Evolutionary conservation across 2,329 filamentous ascomycete genomes (phyloP), one percentile per base, ranked within the genome.

Genomic region (Fusarium udum): DNA sequence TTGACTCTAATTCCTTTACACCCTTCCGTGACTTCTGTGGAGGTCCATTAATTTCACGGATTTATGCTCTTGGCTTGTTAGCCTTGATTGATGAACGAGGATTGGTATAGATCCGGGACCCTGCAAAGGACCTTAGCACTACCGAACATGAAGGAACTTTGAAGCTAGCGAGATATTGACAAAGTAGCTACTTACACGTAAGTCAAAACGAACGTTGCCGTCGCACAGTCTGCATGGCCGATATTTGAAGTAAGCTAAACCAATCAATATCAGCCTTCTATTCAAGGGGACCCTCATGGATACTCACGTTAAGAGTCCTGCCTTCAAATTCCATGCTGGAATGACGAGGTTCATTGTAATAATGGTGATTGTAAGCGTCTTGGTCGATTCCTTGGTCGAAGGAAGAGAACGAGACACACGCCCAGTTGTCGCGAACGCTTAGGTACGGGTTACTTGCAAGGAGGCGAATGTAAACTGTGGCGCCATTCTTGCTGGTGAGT

Each of bases 1-100:
- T 34, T 26, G 6, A 15, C 3, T 15, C 0, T 4, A 20, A 2
- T 12, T 4, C 4, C 2, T 46, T 8, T 6, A 26, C 7, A 1
- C 11, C 7, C 8, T 32, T 8, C 9, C 4, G 16, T 20, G 12
- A 10, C 3, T 14, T 20, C 15, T 20, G 11, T 0, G 5, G 5
- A 22, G 16, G 18, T 2, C 18, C 10, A 16, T 22, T 14, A 22
- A 7, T 6, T 4, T 37, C 3, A 7, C 3, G 5, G 8, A 37
- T 2, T 15, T 18, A 24, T 4, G 3, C 6, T 20, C 3, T 11
- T 14, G 1, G 2, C 2, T 2, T 6, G 3, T 55, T 11, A 56
- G 6, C 12, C 26, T 32, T 43, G 22, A 7, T 18, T 31, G 22
- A 43, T 7, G 15, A 56, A 56, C 2, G 52, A 43, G 0, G 37